A percentile compares a stretch with the other conserved stretches of the same genome.
phyloP scores from a whole-genome alignment of 805 yeast species.

The Candida mattraensis region DNA sequence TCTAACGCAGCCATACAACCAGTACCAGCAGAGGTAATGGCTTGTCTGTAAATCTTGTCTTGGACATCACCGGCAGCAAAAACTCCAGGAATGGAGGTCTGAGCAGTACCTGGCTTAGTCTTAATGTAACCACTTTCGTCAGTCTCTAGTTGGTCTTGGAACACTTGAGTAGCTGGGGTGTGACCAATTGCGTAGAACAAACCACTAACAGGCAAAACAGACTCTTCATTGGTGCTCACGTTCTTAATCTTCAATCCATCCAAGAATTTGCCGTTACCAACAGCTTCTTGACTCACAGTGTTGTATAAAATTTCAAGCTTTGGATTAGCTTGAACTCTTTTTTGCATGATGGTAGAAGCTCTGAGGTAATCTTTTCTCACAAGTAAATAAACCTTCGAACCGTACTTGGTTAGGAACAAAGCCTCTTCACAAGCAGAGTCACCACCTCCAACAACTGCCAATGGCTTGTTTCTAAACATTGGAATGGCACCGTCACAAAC shows the following conservation, averaged over 20 bases:
- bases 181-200: conserved; percentile 98
- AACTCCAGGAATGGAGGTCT: conserved; percentile 85
- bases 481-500: conserved; percentile 99
- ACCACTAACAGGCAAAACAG: conserved; percentile 80
- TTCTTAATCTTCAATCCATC: conserved; percentile 63
- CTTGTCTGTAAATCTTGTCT: conserved; percentile 96
- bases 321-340: conserved; percentile 78
- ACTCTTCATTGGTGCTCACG: conserved; percentile 65
- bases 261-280: conserved; percentile 90
- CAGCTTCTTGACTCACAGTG: conserved; percentile 81
- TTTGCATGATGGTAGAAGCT: conserved; percentile 97
- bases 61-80: conserved; percentile 99
- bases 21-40: conserved; percentile 98
- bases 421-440: conserved; percentile 99
- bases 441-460: conserved; percentile 98
- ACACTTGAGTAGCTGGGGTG: conserved; percentile 87
- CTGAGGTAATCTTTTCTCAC: conserved; percentile 94
- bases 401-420: conserved; percentile 92
- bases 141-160: conserved; percentile 73
- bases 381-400: conserved; percentile 88
- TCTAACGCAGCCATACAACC: conserved; percentile 99
- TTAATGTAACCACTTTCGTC: conserved; percentile 87
- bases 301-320: conserved; percentile 90
- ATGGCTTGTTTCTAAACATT: conserved; percentile 94
- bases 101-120: conserved; percentile 87